These are phyloP conservation scores for Blumeria hordei DNA, from an alignment of 2,329 filamentous ascomycete species.

Conservation along the genomic window DNA sequence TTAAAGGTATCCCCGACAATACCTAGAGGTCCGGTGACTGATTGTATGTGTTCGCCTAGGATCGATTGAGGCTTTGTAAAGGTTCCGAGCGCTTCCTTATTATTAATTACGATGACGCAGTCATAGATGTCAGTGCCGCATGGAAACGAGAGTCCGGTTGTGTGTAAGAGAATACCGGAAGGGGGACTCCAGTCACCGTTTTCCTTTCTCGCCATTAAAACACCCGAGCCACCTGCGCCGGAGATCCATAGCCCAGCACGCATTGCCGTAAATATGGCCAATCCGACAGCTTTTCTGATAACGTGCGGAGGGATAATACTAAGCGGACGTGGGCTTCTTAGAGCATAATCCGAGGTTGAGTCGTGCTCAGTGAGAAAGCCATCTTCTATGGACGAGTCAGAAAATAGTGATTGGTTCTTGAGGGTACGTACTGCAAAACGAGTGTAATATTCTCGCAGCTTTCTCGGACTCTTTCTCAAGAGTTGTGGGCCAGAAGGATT, in stretches of 20 bases:
- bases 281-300: slow-evolving; percentile 67
- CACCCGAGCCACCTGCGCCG: slow-evolving; percentile 70
- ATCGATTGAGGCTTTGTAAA: slow-evolving; percentile 62
- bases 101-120: slow-evolving; percentile 82
- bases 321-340: slow-evolving; percentile 30
- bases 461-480: slow-evolving; percentile 82
- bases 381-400: slow-evolving; percentile 24
- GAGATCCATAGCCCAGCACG: slow-evolving; percentile 78
- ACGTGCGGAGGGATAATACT: slow-evolving; percentile 75
- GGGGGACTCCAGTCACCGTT: slow-evolving; percentile 84
- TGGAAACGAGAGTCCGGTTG: slow-evolving; percentile 67
- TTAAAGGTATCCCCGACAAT: neutral
- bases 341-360: slow-evolving; percentile 15
- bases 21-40: slow-evolving; percentile 56
- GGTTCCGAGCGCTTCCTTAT: slow-evolving; percentile 55
- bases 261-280: slow-evolving; percentile 92
- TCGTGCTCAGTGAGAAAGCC: slow-evolving; percentile 38
- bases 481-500: slow-evolving; percentile 67
- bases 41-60: slow-evolving; percentile 57
- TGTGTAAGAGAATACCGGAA: slow-evolving; percentile 76
- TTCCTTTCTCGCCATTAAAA: slow-evolving; percentile 60
- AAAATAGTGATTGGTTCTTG: slow-evolving; percentile 1
- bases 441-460: slow-evolving; percentile 67
- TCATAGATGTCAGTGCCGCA: slow-evolving; percentile 90
- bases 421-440: slow-evolving; percentile 57